Evolutionary conservation across 257 asterid genomes (phyloP).

Genomic region (Misopates orontium): DNA sequence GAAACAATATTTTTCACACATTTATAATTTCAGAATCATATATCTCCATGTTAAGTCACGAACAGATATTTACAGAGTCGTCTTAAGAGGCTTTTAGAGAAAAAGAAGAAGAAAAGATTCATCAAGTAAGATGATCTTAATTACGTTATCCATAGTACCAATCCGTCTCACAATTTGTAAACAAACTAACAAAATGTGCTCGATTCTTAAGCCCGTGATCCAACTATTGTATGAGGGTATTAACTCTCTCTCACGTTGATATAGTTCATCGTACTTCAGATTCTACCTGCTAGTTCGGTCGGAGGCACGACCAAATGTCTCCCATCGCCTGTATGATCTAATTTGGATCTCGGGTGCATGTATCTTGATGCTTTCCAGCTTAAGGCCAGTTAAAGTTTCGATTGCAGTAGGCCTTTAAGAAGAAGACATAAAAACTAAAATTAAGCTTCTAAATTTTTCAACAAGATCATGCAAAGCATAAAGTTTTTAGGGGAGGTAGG

Average conservation of each 20-base stretch:
- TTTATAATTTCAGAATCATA: no score
- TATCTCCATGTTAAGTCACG: no score
- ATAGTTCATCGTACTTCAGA: not conserved
- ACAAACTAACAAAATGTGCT: not conserved
- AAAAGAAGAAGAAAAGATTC: not conserved
- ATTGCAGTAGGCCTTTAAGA: not conserved
- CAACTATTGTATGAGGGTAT: not conserved
- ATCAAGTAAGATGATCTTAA: not conserved
- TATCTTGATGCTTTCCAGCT: not conserved
- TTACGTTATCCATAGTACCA: not conserved
- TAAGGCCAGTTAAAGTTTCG: not conserved
- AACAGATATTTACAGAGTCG: no score
- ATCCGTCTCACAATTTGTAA: not conserved
- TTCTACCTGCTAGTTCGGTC: not conserved
- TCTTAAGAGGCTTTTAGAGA: no score
- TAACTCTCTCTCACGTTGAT: constrained; percentile 1
- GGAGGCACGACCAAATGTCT: not conserved
- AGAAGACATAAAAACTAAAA: not conserved
- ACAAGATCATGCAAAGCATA: not conserved
- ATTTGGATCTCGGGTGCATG: not conserved
- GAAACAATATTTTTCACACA: no score
- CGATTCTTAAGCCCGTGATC: not conserved
- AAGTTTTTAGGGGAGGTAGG: not conserved
- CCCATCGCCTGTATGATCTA: not conserved
- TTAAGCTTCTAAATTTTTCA: not conserved